Percentiles rank a stretch among this genome's conserved stretches.
phyloP scores from a whole-genome alignment of 2,329 filamentous ascomycete species.

The Scytalidium sp. region DNA sequence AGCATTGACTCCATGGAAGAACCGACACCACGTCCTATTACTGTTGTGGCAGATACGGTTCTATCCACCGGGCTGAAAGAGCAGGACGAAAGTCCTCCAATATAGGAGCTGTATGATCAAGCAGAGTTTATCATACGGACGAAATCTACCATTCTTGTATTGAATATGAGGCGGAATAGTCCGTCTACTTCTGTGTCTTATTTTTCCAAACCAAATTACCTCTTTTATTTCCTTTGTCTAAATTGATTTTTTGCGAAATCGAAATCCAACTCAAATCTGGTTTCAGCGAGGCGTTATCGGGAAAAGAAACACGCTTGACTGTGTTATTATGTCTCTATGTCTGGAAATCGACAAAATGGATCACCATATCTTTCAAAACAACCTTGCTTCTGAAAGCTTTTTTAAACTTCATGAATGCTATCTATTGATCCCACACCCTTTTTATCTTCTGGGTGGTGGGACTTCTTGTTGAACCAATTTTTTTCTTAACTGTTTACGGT shows the following conservation, averaged over 20 bases:
- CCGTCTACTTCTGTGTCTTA: neutral
- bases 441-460: too few species aligned
- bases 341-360: neutral
- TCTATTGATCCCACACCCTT: too few species aligned
- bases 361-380: too few species aligned
- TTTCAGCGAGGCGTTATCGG: neutral
- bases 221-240: neutral
- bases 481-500: too few species aligned
- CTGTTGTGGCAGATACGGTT: neutral
- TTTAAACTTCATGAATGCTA: neutral
- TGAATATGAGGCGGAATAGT: neutral
- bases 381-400: neutral
- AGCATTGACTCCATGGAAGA: conserved; percentile 17
- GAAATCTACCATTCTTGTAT: neutral
- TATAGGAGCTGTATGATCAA: neutral
- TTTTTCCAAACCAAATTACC: too few species aligned
- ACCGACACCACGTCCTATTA: conserved; percentile 22
- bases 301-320: neutral
- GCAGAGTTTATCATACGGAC: neutral
- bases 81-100: neutral
- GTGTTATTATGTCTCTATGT: neutral
- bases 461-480: too few species aligned
- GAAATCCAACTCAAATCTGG: neutral
- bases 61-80: neutral
- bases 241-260: neutral